Evolutionary conservation across 148 eudicot species (phyloP).

Genomic region (Rhododendron vialii): DNA sequence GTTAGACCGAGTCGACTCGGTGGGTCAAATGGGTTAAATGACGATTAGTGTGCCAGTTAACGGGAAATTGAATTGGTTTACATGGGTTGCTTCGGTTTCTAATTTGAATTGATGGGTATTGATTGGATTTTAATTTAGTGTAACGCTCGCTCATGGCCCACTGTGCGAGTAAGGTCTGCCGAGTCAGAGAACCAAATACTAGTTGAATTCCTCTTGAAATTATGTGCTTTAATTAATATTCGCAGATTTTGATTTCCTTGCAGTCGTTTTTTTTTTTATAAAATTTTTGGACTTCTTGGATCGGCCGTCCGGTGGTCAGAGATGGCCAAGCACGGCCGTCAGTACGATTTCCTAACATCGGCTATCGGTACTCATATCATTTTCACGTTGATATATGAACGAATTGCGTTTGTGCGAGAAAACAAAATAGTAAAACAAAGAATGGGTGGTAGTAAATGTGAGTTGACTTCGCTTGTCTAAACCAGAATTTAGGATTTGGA

Average conservation of each 20-base stretch:
- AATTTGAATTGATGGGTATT: neutral
- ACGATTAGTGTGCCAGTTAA: neutral
- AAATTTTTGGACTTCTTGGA: no score
- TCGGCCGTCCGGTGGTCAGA: no score
- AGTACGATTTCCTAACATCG: no score
- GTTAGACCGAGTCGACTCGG: constrained; percentile 4
- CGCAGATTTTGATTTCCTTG: neutral
- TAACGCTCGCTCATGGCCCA: neutral
- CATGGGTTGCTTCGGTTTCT: neutral
- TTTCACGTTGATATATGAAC: no score
- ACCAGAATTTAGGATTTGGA: no score
- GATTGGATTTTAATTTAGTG: neutral
- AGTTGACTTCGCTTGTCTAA: neutral
- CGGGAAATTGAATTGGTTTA: neutral
- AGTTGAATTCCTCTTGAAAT: neutral
- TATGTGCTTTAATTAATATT: neutral
- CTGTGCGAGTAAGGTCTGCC: neutral
- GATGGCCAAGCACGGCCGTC: no score
- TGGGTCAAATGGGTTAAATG: neutral
- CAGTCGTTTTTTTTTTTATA: no score
- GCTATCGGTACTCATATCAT: no score
- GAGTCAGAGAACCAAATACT: neutral
- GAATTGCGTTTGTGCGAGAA: no score
- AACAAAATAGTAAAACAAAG: no score
- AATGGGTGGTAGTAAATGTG: neutral